Conservation (phyloP, 1,284 basidiomycete species). For the Malassezia equina region DNA sequence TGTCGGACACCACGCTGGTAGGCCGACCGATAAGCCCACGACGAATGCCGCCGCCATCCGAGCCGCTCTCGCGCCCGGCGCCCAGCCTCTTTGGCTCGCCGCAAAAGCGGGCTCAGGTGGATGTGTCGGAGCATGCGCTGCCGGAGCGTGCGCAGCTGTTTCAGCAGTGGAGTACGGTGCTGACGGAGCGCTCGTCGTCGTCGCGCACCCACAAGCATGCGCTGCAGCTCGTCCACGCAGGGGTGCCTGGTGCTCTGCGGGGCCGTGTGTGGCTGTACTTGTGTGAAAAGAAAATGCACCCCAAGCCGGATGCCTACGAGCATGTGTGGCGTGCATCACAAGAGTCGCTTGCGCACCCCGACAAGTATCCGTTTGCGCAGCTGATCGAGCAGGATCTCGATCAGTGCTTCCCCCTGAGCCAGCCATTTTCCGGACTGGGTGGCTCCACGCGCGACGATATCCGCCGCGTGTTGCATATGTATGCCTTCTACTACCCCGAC, state of each 20-base stretch:
- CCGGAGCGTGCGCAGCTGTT: constrained; percentile 59
- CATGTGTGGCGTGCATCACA: constrained; percentile 32
- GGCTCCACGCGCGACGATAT: constrained; percentile 36
- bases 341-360: constrained; percentile 27
- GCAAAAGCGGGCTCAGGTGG: constrained; percentile 58
- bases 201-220: constrained; percentile 70
- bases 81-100: constrained; percentile 10
- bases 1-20: background rate
- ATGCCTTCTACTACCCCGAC: constrained; percentile 50
- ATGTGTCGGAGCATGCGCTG: constrained; percentile 52
- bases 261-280: constrained; percentile 44
- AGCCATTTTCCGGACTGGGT: constrained; percentile 32
- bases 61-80: background rate
- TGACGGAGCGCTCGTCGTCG: constrained; percentile 50
- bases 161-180: constrained; percentile 11
- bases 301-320: constrained; percentile 37
- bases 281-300: constrained; percentile 28
- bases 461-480: constrained; percentile 43
- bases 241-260: constrained; percentile 57
- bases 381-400: constrained; percentile 46
- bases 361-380: constrained; percentile 32
- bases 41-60: background rate
- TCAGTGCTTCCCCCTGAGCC: constrained; percentile 33
- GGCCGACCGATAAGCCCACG: background rate
- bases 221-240: constrained; percentile 63